These are phyloP conservation scores for Ustilago trichophora DNA, from an alignment of 1,284 basidiomycete genomes.

Conservation along the genomic window DNA sequence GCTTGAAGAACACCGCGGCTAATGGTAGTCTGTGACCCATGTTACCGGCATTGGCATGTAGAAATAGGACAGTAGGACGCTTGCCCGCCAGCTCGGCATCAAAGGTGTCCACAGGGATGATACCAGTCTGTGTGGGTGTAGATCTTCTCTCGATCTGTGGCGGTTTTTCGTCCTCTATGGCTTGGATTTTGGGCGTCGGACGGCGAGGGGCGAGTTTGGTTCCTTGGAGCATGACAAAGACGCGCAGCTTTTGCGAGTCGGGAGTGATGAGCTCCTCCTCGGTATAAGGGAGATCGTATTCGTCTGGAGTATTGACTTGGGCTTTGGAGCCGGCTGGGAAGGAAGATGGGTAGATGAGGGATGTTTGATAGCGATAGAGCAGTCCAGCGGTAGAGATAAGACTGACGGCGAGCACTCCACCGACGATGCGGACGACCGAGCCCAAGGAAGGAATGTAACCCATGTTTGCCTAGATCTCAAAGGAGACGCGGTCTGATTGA, in stretches of 20 bases:
- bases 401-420: slow-evolving; percentile 48
- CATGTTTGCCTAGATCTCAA: slow-evolving; percentile 23
- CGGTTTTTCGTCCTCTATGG: slow-evolving; percentile 10
- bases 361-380: slow-evolving; percentile 62
- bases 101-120: slow-evolving; percentile 5
- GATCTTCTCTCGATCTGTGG: slow-evolving; percentile 19
- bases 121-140: slow-evolving; percentile 28
- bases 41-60: slow-evolving; percentile 66
- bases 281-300: slow-evolving; percentile 57
- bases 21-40: slow-evolving; percentile 84
- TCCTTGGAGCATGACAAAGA: slow-evolving; percentile 59
- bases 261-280: slow-evolving; percentile 59
- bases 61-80: slow-evolving; percentile 58
- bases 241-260: slow-evolving; percentile 54
- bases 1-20: slow-evolving; percentile 82
- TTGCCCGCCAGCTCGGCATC: slow-evolving; percentile 33
- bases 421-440: slow-evolving; percentile 38
- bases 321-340: slow-evolving; percentile 61
- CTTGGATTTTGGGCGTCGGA: slow-evolving; percentile 11
- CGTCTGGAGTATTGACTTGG: slow-evolving; percentile 57
- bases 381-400: slow-evolving; percentile 58
- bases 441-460: slow-evolving; percentile 39
- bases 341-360: slow-evolving; percentile 61
- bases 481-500: no score
- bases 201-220: slow-evolving; percentile 14